Conservation (phyloP, 139 green algal genomes). For the Auxenochlorella protothecoides region DNA sequence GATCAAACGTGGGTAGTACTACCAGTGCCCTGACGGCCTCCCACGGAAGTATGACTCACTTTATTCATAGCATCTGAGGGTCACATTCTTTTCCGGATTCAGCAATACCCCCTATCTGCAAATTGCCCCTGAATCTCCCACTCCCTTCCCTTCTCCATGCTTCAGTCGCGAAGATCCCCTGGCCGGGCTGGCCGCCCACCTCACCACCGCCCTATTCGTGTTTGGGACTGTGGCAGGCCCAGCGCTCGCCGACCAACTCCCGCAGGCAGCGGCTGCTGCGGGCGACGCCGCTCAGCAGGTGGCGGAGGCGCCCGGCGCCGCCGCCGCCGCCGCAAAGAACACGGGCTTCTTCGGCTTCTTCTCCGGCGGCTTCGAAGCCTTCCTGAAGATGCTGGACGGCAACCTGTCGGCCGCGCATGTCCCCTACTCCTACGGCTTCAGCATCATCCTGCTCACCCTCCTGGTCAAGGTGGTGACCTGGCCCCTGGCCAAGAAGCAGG, state of each 20-base stretch:
- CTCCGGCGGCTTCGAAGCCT: conserved; percentile 52
- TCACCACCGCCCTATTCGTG: conserved; percentile 21
- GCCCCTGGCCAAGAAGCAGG: conserved; percentile 90
- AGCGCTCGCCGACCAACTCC: no score
- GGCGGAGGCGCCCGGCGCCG: conserved; percentile 8
- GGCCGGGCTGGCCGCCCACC: conserved; percentile 24
- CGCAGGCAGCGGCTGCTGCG: not conserved
- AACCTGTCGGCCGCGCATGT: conserved; percentile 53
- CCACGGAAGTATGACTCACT: no score
- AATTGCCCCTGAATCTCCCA: conserved; percentile 2
- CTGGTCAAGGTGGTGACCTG: conserved; percentile 89
- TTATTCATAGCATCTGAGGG: not conserved
- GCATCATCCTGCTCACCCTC: conserved; percentile 88
- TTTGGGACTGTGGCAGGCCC: conserved; percentile 1
- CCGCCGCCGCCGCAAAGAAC: conserved; percentile 11
- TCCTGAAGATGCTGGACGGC: conserved; percentile 72
- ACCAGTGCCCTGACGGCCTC: no score
- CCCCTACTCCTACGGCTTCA: conserved; percentile 93
- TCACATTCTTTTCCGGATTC: not conserved
- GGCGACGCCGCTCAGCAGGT: conserved; percentile 23
- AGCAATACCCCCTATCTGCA: conserved; percentile 4
- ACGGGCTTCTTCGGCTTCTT: conserved; percentile 58
- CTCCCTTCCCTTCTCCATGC: no score
- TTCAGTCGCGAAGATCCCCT: not conserved
- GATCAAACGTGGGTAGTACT: no score